phyloP scores from a whole-genome alignment of 208 protist genomes.

The Acanthamoeba lenticulata region DNA sequence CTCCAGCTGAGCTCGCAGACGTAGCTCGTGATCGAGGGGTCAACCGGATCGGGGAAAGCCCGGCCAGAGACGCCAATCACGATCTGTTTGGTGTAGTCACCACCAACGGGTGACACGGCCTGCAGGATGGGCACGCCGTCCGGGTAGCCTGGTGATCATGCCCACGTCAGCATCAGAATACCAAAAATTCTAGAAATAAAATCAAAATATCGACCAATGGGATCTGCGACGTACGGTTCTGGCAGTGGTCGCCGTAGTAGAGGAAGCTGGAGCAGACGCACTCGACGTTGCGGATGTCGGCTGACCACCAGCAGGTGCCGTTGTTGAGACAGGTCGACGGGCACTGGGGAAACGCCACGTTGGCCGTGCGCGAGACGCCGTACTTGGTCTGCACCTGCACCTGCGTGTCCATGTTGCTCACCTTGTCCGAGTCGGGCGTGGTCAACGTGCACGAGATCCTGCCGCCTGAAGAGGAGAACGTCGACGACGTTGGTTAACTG shows the following conservation, averaged over 20 bases:
- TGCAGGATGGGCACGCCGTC: conserved; percentile 8
- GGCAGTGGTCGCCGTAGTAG: not conserved
- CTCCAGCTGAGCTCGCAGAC: not conserved
- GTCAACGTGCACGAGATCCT: not conserved
- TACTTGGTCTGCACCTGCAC: not conserved
- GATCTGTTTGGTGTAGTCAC: not conserved
- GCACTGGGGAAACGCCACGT: not conserved
- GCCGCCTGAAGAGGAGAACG: not conserved
- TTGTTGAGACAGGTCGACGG: not conserved
- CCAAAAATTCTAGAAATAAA: not conserved
- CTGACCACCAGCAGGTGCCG: not conserved
- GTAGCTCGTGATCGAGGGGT: not conserved
- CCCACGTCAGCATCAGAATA: not conserved
- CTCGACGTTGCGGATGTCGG: not conserved
- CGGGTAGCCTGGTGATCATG: not conserved
- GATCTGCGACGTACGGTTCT: not conserved
- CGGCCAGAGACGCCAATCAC: not conserved
- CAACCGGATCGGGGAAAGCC: not conserved
- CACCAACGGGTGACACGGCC: not conserved
- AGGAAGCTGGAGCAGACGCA: not conserved
- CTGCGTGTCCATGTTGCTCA: conserved; percentile 19
- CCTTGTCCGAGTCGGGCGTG: not conserved
- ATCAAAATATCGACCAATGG: not conserved
- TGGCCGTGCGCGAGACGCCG: not conserved
- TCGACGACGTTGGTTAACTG: not conserved